Evolutionary conservation across 345 rosid species (phyloP), one percentile per base, ranked within the genome.

Genomic region (Citrus sp.): DNA sequence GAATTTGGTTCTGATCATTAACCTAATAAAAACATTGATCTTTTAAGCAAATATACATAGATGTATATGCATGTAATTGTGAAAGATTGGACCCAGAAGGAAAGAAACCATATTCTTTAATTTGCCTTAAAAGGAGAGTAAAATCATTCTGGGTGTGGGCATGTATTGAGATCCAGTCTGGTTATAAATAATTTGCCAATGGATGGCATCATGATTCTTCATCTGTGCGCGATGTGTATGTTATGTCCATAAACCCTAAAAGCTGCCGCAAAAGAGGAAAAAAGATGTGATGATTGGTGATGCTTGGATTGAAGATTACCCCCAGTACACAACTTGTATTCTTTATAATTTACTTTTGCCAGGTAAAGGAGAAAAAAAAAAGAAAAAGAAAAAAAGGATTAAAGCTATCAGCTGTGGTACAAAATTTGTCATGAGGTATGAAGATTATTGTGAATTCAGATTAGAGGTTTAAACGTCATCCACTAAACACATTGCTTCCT

Each of bases 201-300:
- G 90, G 87, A 84, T 79, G 85, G 87, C 79, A 91, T 88, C 79
- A 89, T 87, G 68, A 71, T 88, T 80, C 78, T 22, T 78, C 74
- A 82, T 84, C 46, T 28, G 81, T 90, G 88, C 81, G 83, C 82
- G 90, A 80, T 84, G 79, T 89, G 89, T 81, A 84, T 84, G 92
- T 80, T 84, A 85, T 85, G 81, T 87, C 88, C 77, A 83, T 76
- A 85, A 76, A 88, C 86, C 77, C 84, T 78, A 84, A 93, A 90
- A 85, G 89, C 92, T 85, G 93, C 87, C 69, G 37, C 86, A 83
- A 75, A 73, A 7, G 54, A 85, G n/a, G 32, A 32, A 30, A 49
- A 51, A 9, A 61, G 4, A 46, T 12, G 30, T 75, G 90, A 87
- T 81, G 66, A 89, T 92, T 89, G 86, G 78, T 76, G 73, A 19